phyloP scores from a whole-genome alignment of 805 yeast genomes.

The Komagataella mondaviorum region DNA sequence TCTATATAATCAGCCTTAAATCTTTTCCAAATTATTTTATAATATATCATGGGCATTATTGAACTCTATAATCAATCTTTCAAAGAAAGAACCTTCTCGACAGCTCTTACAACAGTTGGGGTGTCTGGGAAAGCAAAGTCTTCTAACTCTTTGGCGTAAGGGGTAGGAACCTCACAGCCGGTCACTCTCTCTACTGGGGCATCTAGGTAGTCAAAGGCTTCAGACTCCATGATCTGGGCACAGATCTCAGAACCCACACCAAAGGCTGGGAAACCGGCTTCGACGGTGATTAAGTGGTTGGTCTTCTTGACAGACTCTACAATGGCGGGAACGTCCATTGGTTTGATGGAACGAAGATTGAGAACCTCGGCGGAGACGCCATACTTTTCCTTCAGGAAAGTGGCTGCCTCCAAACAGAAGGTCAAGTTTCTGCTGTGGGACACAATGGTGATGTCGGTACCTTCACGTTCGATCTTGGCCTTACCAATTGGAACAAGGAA shows the following conservation, averaged over 20 bases:
- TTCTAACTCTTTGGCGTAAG: constrained; percentile 92
- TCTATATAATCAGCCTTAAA: background rate
- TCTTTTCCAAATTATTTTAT: background rate
- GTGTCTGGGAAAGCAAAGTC: constrained; percentile 98
- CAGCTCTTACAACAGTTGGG: constrained; percentile 78
- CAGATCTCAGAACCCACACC: constrained; percentile 98
- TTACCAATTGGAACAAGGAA: constrained; percentile 86
- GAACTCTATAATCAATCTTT: constrained; percentile 2
- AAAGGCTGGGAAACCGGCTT: constrained; percentile 95
- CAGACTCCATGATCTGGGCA: constrained; percentile 97
- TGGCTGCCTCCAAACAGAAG: constrained; percentile 84
- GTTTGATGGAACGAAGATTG: constrained; percentile 94
- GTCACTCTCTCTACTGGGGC: constrained; percentile 98
- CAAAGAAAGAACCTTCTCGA: constrained; percentile 64
- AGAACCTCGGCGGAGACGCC: constrained; percentile 88
- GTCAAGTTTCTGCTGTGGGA: constrained; percentile 87
- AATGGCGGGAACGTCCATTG: constrained; percentile 81
- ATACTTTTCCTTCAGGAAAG: constrained; percentile 66
- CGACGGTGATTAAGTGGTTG: constrained; percentile 90
- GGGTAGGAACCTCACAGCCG: constrained; percentile 99
- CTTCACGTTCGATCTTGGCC: constrained; percentile 91
- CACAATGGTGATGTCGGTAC: constrained; percentile 80
- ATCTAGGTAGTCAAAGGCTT: constrained; percentile 95
- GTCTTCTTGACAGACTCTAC: constrained; percentile 89
- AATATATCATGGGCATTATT: background rate